Conservation (phyloP, 2,329 filamentous ascomycete species). For the Cordyceps militaris region DNA sequence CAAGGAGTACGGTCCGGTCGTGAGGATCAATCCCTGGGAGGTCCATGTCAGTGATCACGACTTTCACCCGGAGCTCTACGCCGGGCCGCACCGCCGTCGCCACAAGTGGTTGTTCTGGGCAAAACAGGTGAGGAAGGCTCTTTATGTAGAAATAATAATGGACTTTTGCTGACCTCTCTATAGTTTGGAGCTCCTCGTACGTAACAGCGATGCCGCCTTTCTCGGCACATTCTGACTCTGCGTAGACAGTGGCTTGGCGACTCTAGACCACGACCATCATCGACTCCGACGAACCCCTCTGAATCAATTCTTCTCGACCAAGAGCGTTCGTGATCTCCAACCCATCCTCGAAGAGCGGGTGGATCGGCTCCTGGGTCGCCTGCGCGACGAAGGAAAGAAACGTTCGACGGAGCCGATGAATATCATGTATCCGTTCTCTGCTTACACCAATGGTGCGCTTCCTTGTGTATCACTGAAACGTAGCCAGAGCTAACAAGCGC, state of each 20-base stretch:
- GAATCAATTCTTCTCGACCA: slow-evolving; percentile 31
- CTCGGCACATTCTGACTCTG: slow-evolving; percentile 13
- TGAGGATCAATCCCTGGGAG: slow-evolving; percentile 35
- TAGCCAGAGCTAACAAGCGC: neutral
- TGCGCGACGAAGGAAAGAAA: slow-evolving; percentile 23
- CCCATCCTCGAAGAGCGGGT: slow-evolving; percentile 31
- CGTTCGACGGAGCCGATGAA: slow-evolving; percentile 24
- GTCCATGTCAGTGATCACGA: slow-evolving; percentile 31
- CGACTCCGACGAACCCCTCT: slow-evolving; percentile 28
- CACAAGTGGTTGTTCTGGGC: slow-evolving; percentile 30
- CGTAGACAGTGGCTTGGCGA: slow-evolving; percentile 28
- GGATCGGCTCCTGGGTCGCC: slow-evolving; percentile 25
- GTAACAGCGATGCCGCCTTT: neutral
- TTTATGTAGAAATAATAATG: neutral
- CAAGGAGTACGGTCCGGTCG: slow-evolving; percentile 33
- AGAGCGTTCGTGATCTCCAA: slow-evolving; percentile 31
- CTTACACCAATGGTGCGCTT: slow-evolving; percentile 30
- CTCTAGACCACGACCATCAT: slow-evolving; percentile 28
- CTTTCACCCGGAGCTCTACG: slow-evolving; percentile 34
- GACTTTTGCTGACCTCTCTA: neutral
- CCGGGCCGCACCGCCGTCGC: slow-evolving; percentile 23
- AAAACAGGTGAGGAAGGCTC: slow-evolving; percentile 24
- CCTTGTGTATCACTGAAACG: neutral
- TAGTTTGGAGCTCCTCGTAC: slow-evolving; percentile 30
- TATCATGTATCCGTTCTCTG: slow-evolving; percentile 31